Evolutionary conservation across 2,329 filamentous ascomycete genomes (phyloP).

Genomic region (Calonectria multiphialidica): DNA sequence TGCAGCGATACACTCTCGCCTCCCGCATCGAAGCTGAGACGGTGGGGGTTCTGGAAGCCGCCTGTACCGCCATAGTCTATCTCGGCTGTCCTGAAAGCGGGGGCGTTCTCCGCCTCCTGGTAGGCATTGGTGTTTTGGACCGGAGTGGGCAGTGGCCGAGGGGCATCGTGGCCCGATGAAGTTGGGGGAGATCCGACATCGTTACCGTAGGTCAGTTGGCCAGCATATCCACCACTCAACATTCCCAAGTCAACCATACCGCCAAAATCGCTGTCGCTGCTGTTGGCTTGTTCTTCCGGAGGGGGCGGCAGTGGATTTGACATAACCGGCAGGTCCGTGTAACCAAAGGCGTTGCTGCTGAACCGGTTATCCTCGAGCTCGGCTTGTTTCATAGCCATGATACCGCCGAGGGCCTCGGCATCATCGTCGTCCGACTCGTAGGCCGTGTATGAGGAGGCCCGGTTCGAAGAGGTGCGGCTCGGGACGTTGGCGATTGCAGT

Average conservation of each 20-base stretch:
- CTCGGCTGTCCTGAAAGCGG: conserved; percentile 70
- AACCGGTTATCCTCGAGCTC: conserved; percentile 79
- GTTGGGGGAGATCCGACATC: conserved; percentile 57
- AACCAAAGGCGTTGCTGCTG: conserved; percentile 47
- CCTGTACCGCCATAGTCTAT: conserved; percentile 94
- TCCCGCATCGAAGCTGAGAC: conserved; percentile 92
- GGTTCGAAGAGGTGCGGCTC: conserved; percentile 37
- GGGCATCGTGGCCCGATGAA: conserved; percentile 56
- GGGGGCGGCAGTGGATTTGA: conserved; percentile 57
- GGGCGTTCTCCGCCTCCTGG: conserved; percentile 46
- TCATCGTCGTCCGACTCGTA: conserved; percentile 76
- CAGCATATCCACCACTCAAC: conserved; percentile 78
- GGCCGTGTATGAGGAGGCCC: conserved; percentile 33
- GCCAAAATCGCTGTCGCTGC: conserved; percentile 80
- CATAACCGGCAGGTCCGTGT: conserved; percentile 46
- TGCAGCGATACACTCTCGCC: conserved; percentile 78
- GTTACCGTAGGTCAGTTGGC: conserved; percentile 63
- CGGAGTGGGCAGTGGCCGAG: conserved; percentile 63
- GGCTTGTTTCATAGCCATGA: conserved; percentile 86
- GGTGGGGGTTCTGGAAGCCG: conserved; percentile 83
- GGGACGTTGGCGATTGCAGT: conserved; percentile 54
- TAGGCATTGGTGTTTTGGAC: conserved; percentile 47
- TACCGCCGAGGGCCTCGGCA: conserved; percentile 85
- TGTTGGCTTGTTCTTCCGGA: conserved; percentile 61
- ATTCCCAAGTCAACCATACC: conserved; percentile 76